These are phyloP conservation scores for Thielaviopsis punctulata DNA, from an alignment of 2,329 filamentous ascomycete genomes.

Conservation along the genomic window DNA sequence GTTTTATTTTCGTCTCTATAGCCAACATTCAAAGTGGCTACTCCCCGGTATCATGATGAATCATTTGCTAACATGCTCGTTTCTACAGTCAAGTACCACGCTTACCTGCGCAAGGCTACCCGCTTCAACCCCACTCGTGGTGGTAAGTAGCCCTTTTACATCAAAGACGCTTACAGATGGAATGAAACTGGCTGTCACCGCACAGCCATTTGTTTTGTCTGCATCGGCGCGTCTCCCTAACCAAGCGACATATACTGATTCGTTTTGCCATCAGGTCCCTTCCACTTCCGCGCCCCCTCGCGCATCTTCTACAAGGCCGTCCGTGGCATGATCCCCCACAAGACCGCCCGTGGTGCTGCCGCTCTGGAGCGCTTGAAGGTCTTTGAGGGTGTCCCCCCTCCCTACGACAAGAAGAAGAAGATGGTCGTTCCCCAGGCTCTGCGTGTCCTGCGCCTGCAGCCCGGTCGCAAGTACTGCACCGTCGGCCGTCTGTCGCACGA, in stretches of 20 bases:
- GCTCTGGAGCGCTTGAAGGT: constrained; percentile 98
- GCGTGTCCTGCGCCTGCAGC: constrained; percentile 89
- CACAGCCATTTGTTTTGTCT: not conserved
- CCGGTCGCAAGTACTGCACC: constrained; percentile 99
- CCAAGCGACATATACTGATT: constrained; percentile 18
- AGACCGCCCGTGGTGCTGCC: constrained; percentile 93
- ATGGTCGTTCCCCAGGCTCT: constrained; percentile 98
- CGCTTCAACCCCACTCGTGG: constrained; percentile 98
- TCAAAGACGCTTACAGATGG: not conserved
- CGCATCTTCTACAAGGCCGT: constrained; percentile 99
- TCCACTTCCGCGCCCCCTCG: constrained; percentile 98
- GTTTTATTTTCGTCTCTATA: constrained; percentile 27
- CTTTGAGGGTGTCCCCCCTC: constrained; percentile 97
- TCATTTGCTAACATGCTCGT: constrained; percentile 2
- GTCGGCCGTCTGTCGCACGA: constrained; percentile 95
- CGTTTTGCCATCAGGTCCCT: constrained; percentile 51
- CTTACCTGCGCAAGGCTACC: constrained; percentile 99
- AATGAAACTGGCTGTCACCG: not conserved
- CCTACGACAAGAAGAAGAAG: constrained; percentile 99
- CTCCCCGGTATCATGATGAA: not conserved
- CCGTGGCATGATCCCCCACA: constrained; percentile 99
- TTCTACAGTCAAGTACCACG: constrained; percentile 93
- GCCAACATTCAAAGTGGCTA: too few relatives aligned
- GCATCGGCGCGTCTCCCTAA: not conserved
- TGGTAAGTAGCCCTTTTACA: constrained; percentile 47